Evolutionary conservation across 768 basidiomycete species (phyloP), one percentile per base, ranked within the genome.

Genomic region (Leucosporidium yakuticum): DNA sequence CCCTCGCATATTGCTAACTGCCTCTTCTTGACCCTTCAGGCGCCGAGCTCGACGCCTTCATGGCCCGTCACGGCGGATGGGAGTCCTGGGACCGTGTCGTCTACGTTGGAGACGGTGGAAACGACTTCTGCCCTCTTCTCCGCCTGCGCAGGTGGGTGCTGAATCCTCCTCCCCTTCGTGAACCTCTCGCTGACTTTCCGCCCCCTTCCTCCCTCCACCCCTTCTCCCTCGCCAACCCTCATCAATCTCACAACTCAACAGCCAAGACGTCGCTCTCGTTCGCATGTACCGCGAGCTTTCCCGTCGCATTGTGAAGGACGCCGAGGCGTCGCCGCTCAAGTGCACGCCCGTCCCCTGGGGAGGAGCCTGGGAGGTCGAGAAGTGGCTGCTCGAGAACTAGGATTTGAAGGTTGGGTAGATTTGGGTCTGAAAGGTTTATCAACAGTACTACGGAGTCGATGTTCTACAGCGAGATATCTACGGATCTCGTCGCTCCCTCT

Each of bases 291-390:
- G 89, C 64, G 91, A 88, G 53, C 81, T 99, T 54, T 85, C 91
- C 72, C 85, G 82, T 74, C 85, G 91, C 39, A 91, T 98, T 73
- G 81, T 82, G 49, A 82, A 83, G 59, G 90, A 96, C 67, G 89
- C 89, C 4, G 78, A 78, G 48, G 79, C 79, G 48, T 31, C 31
- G 17, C 89, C 89, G 17, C 83, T 96, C 68, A 84, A 85, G 66
- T 87, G 87, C 74, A 78, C 86, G 63, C 84, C 93, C 67, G 82
- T 85, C 73, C 88, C 90, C 77, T 98, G 95, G 95, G 85, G 85
- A 11, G 92, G 91, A 48, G 94, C 93, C 54, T 98, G 95, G 95
- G 91, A 97, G 77, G 87, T 93, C 56, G 95, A 98, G 78, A 91
- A 95, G 79, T 83, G 85, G 54, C 89, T 91, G 39, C 32, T 53